phyloP scores from a whole-genome alignment of 805 yeast genomes.

The Hanseniaspora hatyaiensis region DNA sequence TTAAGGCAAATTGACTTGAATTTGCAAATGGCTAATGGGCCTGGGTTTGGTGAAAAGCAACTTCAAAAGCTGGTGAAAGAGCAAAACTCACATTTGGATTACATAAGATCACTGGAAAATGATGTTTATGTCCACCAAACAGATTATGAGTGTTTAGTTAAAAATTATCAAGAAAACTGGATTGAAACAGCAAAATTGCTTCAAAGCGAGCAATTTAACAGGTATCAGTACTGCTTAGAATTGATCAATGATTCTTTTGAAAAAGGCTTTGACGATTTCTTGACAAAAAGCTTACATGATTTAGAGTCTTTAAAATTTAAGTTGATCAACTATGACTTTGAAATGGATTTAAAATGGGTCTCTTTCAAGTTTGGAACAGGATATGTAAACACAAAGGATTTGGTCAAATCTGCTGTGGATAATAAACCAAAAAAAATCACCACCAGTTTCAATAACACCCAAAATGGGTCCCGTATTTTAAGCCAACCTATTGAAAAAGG shows the following conservation, averaged over 20 bases:
- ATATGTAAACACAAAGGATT: not conserved
- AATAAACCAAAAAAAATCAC: no score
- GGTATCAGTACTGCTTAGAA: constrained; percentile 6
- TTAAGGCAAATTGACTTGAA: constrained; percentile 27
- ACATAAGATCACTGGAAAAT: constrained; percentile 21
- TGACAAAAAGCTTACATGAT: constrained; percentile 8
- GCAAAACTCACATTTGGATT: constrained; percentile 20
- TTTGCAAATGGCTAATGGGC: constrained; percentile 19
- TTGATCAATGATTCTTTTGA: constrained; percentile 6
- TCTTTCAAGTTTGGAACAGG: constrained; percentile 10
- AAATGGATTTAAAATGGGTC: constrained; percentile 10
- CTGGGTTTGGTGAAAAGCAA: constrained; percentile 24
- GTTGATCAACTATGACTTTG: constrained; percentile 11
- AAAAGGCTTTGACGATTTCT: constrained; percentile 11
- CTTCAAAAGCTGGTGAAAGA: constrained; percentile 25
- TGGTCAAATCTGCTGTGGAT: no score
- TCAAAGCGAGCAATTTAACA: constrained; percentile 23
- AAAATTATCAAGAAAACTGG: constrained; percentile 30
- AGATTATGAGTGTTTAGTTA: constrained; percentile 27
- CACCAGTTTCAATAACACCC: no score
- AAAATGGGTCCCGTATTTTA: no score
- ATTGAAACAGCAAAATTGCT: constrained; percentile 22
- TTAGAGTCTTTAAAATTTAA: constrained; percentile 9
- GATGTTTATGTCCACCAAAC: constrained; percentile 25
- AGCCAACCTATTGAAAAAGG: not conserved